Base-by-base conservation (phyloP, 2,329 filamentous ascomycete genomes). In the Curvularia lunata region DNA sequence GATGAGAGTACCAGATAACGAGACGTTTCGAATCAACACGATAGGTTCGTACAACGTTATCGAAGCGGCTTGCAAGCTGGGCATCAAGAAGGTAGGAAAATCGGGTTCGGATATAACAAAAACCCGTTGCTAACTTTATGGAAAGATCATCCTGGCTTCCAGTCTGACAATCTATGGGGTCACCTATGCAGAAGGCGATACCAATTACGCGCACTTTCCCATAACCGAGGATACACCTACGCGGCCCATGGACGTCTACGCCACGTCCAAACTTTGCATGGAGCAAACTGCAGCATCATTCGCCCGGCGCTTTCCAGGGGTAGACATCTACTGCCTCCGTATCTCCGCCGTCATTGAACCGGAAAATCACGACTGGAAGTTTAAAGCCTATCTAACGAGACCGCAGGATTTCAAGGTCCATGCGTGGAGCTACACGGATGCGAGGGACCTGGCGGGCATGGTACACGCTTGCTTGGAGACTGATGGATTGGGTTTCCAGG, bases 371-470 rank as follows among this genome's bases (percentile, higher is more conserved):
- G 77, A 76, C 28, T 60, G 73, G 5, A 78, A 81, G 30, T 86
- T 87, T 58, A 71, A 77, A 0, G 70, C 64, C 1, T 84, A 83
- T 56, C 74, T 85, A 2, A 73, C 43, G 4, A 62, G 81, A 30
- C 84, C 85, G 0, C 75, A 78, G 58, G 79, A 78, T 4, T 78
- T 84, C 62, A 83, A 83, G 60, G 77, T 79, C 1, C 85, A 87
- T 69, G 85, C 81, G 0, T 88, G 85, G 85, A 81, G 78, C 32
- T 88, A 88, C 67, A 84, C 84, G 13, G 86, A 88, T 71, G 83
- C 83, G 1, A 71, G 85, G 2, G 85, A 88, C 65, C 66, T 88
- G 21, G 86, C 85, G 0, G 82, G 84, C 64, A 86, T 88, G 61
- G 85, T 84, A 61, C 75, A 86, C 55, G 66, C 82, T 19, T 80